Evolutionary conservation across 768 basidiomycete species (phyloP).

Genomic region (Russula olivacea): DNA sequence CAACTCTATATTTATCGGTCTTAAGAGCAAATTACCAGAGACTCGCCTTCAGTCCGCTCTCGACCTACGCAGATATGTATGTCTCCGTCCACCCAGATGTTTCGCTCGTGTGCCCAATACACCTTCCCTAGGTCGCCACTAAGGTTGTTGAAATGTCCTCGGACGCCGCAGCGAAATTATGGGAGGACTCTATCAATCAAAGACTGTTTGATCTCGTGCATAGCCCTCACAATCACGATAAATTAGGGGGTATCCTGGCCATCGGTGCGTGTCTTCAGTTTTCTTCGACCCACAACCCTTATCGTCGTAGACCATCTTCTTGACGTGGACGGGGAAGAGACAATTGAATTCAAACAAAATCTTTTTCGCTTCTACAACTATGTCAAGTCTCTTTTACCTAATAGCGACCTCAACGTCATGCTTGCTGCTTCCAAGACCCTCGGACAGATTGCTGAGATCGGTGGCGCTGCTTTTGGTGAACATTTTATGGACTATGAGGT

Average conservation of each 20-base stretch:
- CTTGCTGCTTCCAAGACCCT: constrained; percentile 88
- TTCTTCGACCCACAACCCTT: constrained; percentile 3
- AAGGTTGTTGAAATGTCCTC: constrained; percentile 76
- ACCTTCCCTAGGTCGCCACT: constrained; percentile 53
- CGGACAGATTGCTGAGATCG: constrained; percentile 79
- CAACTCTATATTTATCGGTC: constrained; percentile 58
- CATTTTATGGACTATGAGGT: constrained; percentile 88
- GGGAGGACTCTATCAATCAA: constrained; percentile 80
- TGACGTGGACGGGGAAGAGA: constrained; percentile 71
- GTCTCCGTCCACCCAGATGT: constrained; percentile 27
- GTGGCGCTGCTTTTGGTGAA: constrained; percentile 79
- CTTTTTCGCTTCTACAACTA: constrained; percentile 89
- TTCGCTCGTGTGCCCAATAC: constrained; percentile 11
- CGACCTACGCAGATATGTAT: constrained; percentile 70
- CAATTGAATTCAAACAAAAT: constrained; percentile 71
- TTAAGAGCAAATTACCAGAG: constrained; percentile 61
- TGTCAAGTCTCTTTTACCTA: constrained; percentile 87
- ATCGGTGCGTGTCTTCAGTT: constrained; percentile 53
- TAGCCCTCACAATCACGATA: constrained; percentile 69
- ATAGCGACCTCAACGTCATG: constrained; percentile 91
- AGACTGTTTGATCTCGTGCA: constrained; percentile 79
- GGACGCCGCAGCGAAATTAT: constrained; percentile 73
- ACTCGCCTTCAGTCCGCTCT: constrained; percentile 60
- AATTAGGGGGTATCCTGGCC: constrained; percentile 80
- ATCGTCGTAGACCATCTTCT: constrained; percentile 60